These are phyloP conservation scores for Mycena vulgaris DNA, from an alignment of 768 basidiomycete species.

Conservation along the genomic window DNA sequence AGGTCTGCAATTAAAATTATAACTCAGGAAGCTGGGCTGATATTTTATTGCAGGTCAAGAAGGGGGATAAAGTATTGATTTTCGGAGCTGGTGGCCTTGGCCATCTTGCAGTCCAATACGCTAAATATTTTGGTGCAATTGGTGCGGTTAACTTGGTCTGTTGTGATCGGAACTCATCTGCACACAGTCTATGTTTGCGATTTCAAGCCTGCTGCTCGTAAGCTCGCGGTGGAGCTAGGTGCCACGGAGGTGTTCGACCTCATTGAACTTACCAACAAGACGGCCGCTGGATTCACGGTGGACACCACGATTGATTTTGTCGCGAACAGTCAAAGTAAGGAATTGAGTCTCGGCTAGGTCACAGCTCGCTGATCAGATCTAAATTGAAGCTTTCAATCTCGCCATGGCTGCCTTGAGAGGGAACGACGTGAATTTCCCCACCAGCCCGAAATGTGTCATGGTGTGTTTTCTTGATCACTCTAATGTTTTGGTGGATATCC, in stretches of 20 bases:
- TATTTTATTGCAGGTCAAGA: not conserved
- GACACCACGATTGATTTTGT: constrained; percentile 45
- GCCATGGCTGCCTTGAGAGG: constrained; percentile 30
- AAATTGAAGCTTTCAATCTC: constrained; percentile 21
- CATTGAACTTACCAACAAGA: constrained; percentile 33
- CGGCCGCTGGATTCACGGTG: constrained; percentile 33
- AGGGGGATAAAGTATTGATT: constrained; percentile 25
- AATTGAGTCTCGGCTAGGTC: not conserved
- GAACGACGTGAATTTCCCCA: constrained; percentile 30
- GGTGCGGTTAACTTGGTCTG: not conserved
- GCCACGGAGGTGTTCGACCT: constrained; percentile 40
- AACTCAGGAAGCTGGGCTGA: not conserved
- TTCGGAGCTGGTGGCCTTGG: constrained; percentile 39
- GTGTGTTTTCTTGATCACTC: constrained; percentile 8
- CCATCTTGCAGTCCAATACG: constrained; percentile 41
- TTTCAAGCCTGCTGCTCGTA: constrained; percentile 39
- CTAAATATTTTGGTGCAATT: constrained; percentile 42
- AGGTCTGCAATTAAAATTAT: constrained; percentile 15
- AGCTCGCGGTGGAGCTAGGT: constrained; percentile 41
- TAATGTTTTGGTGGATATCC: not conserved
- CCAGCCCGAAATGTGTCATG: constrained; percentile 12
- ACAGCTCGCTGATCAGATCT: not conserved
- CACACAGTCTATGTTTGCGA: constrained; percentile 42
- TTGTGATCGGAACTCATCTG: not conserved
- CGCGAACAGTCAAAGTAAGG: constrained; percentile 37